phyloP scores from a whole-genome alignment of 2,329 filamentous ascomycete genomes.

The Sporothrix schenckii region DNA sequence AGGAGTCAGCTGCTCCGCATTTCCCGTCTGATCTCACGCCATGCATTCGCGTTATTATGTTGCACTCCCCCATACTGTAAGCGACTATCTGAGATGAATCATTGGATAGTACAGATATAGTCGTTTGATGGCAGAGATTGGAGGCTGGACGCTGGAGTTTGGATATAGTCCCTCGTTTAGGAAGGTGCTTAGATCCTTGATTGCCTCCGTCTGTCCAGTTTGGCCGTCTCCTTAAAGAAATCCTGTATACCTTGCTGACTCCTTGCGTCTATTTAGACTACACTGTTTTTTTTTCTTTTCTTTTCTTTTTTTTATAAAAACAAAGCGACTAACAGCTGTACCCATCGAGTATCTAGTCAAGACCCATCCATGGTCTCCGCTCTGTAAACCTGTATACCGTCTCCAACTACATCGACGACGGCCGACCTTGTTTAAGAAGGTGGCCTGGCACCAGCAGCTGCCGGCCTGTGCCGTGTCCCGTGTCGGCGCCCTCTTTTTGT shows the following conservation, averaged over 20 bases:
- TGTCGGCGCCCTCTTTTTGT: no score
- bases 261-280: background rate
- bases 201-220: no score
- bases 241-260: background rate
- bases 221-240: background rate
- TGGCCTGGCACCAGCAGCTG: background rate
- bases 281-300: background rate
- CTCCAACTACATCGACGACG: background rate
- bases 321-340: background rate
- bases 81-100: background rate
- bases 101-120: no score
- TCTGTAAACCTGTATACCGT: background rate
- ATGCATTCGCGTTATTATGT: background rate
- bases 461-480: background rate
- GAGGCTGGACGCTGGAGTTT: background rate
- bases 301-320: no score
- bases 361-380: background rate
- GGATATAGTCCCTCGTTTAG: conserved; percentile 20
- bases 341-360: background rate
- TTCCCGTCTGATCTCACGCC: background rate
- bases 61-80: background rate
- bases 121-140: background rate
- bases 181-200: background rate
- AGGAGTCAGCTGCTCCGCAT: background rate
- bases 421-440: conserved; percentile 14